Evolutionary conservation across 805 yeast species (phyloP), one percentile per base, ranked within the genome.

Genomic region (Starmerella roubikii): DNA sequence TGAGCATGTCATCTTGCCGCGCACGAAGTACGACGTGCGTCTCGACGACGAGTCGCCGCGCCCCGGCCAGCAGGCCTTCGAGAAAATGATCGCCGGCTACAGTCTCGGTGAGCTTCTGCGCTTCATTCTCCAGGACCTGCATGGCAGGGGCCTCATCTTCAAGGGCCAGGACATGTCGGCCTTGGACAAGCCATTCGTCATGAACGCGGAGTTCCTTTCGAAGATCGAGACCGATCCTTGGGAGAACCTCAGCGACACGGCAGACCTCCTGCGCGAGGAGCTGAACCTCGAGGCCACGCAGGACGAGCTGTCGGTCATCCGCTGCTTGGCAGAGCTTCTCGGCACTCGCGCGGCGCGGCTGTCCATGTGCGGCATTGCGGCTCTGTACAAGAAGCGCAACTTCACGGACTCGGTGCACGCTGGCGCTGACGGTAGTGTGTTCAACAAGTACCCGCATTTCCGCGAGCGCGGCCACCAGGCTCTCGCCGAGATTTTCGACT

Each of bases 341-440:
- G 97, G 96, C 51, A 81, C 80, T 41, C 76, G 98, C 64, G 76
- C 96, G 29, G 84, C 96, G 15, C 76, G 97, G 61, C 71, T 88
- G 54, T 78, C 94, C 19, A 79, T 82, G 44, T 84, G 95, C 67
- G 96, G 95, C 57, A 79, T 86, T 52, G 96, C 94, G 41, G 96
- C 95, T 41, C 77, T 88, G 55, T 78, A 88, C 60, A 71, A 76
- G 58, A 85, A 85, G 76, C 78, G 88, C 69, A 76, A 74, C 42
- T 73, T 76, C 67, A 58, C 51, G 22, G 62, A 64, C 49, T 7
- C 24, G 7, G 69, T 78, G 30, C 85, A 84, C 56, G 83, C 86
- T 62, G 98, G 97, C 39, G 94, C 95, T 46, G 98, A 88, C 59
- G 97, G 98, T 47, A 84, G 95, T 11, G 97, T 88, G 29, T 83